These are phyloP conservation scores for Carex pumila DNA, from an alignment of 176 grass and related monocot genomes.

Conservation along the genomic window DNA sequence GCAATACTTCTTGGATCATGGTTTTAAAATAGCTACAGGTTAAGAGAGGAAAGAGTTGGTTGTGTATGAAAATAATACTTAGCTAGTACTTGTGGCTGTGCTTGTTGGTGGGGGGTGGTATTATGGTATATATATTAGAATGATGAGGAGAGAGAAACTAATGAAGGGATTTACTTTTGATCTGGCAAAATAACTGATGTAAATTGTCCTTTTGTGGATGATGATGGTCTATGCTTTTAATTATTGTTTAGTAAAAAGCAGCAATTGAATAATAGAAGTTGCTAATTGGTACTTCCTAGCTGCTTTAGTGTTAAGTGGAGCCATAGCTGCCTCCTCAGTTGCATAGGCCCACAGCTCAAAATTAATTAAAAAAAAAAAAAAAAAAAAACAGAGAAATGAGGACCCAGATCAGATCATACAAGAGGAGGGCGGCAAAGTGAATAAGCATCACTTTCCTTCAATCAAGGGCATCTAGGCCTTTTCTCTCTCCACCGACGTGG, in stretches of 20 bases:
- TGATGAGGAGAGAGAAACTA: conserved; percentile 10
- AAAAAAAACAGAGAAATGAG: not conserved
- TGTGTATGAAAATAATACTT: not conserved
- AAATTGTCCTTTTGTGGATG: conserved; percentile 11
- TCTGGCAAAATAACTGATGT: conserved; percentile 11
- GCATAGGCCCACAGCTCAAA: not conserved
- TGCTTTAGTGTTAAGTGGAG: conserved; percentile 1
- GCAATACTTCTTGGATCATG: conserved; percentile 23
- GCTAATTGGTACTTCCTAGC: conserved; percentile 15
- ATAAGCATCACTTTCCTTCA: not conserved
- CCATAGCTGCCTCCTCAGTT: not conserved
- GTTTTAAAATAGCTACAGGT: not conserved
- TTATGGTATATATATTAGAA: conserved; percentile 13
- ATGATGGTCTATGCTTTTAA: conserved; percentile 13
- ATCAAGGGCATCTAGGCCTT: not conserved
- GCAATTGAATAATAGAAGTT: conserved; percentile 16
- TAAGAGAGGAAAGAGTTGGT: not conserved
- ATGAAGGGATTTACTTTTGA: conserved; percentile 13
- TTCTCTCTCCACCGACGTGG: not conserved
- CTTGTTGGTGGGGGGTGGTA: not conserved
- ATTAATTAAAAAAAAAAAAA: not conserved
- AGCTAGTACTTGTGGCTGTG: not conserved
- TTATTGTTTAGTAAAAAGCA: conserved; percentile 17
- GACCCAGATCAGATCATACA: not conserved
- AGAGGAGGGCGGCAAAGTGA: not conserved